Evolutionary conservation across 495 filamentous ascomycete genomes (phyloP), one percentile per base, ranked within the genome.

Genomic region (Evansstolkia leycettana): DNA sequence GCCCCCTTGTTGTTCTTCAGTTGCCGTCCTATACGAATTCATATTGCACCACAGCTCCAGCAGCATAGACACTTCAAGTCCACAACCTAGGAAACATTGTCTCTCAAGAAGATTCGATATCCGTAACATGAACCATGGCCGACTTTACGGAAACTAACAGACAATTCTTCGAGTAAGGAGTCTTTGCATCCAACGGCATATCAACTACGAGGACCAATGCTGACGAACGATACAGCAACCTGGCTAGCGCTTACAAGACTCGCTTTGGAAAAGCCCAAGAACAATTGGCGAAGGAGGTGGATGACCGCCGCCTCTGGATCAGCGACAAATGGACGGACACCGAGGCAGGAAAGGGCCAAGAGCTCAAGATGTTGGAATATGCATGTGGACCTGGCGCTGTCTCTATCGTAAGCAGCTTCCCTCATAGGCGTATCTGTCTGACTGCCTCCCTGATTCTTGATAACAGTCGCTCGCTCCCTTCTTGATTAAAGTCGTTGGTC

Each of bases 371-470:
- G 33, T 58, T 88, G 7, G 82, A 88, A 42, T 88, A 85, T 55
- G 82, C 82, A 30, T 84, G 78, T 39, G 82, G 82, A 2, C 75
- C 80, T 12, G 82, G 82, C 3, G 37, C 65, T 41, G 62, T 83
- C 41, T 75, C 73, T 5, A 55, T 64, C 41, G 72, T 73, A 47
- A 45, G 64, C 41, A 20, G 3, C 26, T 26, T 32, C 13, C 20
- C 9, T 28, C 8, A 28, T 3, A 20, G 7, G 29, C 7, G 7
- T 12, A 8, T 17, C 13, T 8, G 13, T 15, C 28, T 12, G 13
- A 8, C 6, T 8, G 7, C 8, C 28, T 15, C 14, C 5, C 7
- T 31, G 28, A 6, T 9, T n/a, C 24, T n/a, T 20, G 1, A 2
- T 17, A n/a, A 42, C 19, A 74, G 72, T 64, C 72, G 20, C 57